Evolutionary conservation across 495 filamentous ascomycete genomes (phyloP).

Genomic region (Mytilinidion resinicola): DNA sequence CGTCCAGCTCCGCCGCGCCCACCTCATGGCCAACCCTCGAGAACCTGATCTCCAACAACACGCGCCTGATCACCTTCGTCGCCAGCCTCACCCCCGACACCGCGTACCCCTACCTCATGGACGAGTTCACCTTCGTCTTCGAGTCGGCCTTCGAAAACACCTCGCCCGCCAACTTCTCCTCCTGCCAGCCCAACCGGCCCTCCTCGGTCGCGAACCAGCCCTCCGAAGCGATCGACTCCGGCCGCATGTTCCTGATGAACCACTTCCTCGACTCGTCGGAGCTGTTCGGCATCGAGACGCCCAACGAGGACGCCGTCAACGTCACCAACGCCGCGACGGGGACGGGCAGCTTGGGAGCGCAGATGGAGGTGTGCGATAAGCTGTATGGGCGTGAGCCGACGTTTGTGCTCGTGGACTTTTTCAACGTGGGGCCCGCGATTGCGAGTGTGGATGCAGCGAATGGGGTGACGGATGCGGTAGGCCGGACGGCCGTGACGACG

Average conservation of each 20-base stretch:
- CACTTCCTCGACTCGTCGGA: conserved; percentile 32
- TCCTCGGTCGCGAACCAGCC: conserved; percentile 17
- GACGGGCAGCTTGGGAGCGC: conserved; percentile 27
- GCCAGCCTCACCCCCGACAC: conserved; percentile 23
- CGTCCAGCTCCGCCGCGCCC: conserved; percentile 6
- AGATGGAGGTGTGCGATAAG: conserved; percentile 20
- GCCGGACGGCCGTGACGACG: background rate
- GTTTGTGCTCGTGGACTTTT: conserved; percentile 29
- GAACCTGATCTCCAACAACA: conserved; percentile 31
- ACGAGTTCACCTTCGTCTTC: conserved; percentile 39
- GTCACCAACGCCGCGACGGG: conserved; percentile 27
- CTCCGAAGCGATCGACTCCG: conserved; percentile 19
- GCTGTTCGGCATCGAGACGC: conserved; percentile 29
- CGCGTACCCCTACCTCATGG: conserved; percentile 34
- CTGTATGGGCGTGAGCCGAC: conserved; percentile 30
- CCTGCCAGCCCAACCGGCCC: conserved; percentile 32
- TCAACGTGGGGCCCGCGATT: conserved; percentile 32
- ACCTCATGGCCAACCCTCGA: conserved; percentile 36
- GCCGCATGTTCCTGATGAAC: conserved; percentile 37
- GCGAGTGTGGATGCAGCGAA: conserved; percentile 9
- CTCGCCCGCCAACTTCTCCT: conserved; percentile 23
- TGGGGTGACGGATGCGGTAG: background rate
- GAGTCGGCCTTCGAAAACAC: conserved; percentile 36
- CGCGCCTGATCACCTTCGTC: conserved; percentile 36
- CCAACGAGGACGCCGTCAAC: conserved; percentile 25